Base-by-base conservation (phyloP, 2,329 filamentous ascomycete genomes). In the Penicillium olsonii region DNA sequence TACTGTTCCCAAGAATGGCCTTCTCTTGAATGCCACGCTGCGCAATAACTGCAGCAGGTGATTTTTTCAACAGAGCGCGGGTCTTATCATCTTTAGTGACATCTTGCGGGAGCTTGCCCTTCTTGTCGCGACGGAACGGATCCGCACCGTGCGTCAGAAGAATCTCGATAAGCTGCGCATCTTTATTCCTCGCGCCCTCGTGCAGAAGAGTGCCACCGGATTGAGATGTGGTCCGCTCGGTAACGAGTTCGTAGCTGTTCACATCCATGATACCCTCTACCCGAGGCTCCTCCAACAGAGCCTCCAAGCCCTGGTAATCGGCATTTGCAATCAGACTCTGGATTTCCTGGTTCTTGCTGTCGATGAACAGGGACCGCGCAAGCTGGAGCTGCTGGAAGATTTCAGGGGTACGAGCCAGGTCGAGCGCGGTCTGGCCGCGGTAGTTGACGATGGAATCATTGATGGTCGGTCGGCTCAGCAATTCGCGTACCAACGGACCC, bases 1-100 rank as follows among this genome's bases (percentile, higher is more conserved):
- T 68, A 53, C 68, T 87, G 52, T 88, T 90, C 2, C 91, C 92
- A 14, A 99, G 80, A 3, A 99, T 95, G 0, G 92, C 94, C 76
- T 94, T 96, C 72, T 99, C 94, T 71, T 99, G 94, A 29, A 99
- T 96, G 31, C 91, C 92, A 47, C 92, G 83, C 72, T 97, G 94
- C 1, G 94, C 94, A 12, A 91, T 92, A 7, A 94, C 91, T 6
- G 94, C 94, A 11, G 94, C 94, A 5, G 94, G 94, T 0, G 92
- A 97, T 63, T 87, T 90, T 75, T 97, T 99, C 40, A 99, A 76
- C 65, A 99, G 92, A 9, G 88, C 84, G 50, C 87, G 84, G 14
- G 90, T 96, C 52, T 84, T 83, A 65, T 99, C 94, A 68, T 99
- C 94, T 66, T 94, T 96, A 44, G 94, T 97, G 38, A 96, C 87